Base-by-base conservation (phyloP, 73 alveolate species). In the Loxodes magnus region DNA sequence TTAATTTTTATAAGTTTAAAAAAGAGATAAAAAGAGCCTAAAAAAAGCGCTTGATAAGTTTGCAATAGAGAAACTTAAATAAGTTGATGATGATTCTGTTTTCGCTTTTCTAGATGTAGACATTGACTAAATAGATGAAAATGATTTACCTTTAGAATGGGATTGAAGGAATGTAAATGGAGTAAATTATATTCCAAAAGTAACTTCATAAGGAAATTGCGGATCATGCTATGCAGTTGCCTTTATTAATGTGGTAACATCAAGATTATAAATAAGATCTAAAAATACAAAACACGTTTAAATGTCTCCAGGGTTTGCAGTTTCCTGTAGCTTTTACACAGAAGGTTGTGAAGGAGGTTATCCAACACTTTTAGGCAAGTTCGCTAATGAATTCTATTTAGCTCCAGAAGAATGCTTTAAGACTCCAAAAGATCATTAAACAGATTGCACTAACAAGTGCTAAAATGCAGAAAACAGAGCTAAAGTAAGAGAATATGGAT, bases 261-360 rank as follows among this genome's bases (percentile, higher is more conserved):
- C 88, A 12, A 42, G 97, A 24, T 31, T 74, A 67, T 15, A 28
- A 53, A 34, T 53, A 66, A 2, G 16, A 41, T 0, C 57, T 73
- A 0, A 46, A 71, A 9, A 21, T 38, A 1, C 46, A 65, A 27
- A 51, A 36, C 34, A 22, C 48, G 20, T 9, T 60, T 24, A 68
- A 74, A 26, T 77, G 1, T 50, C 71, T 31, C 51, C 20, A 4
- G 41, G 58, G 58, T 63, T 51, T 28, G 68, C 65, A 21, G 34
- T 63, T 43, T 49, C 76, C 19, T 70, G 93, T 55, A 76, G 68
- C 43, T 86, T 50, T 53, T 82, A 69, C 51, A 64, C 86, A 4
- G 94, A 86, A 62, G 97, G 97, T 38, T 86, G 97, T 46, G 64
- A 51, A 0, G 97, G 97, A 0, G 97, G 97, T 4, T 77, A 61